Evolutionary conservation across 148 eudicot species (phyloP), one percentile per base, ranked within the genome.

Genomic region (Camellia granthamiana): DNA sequence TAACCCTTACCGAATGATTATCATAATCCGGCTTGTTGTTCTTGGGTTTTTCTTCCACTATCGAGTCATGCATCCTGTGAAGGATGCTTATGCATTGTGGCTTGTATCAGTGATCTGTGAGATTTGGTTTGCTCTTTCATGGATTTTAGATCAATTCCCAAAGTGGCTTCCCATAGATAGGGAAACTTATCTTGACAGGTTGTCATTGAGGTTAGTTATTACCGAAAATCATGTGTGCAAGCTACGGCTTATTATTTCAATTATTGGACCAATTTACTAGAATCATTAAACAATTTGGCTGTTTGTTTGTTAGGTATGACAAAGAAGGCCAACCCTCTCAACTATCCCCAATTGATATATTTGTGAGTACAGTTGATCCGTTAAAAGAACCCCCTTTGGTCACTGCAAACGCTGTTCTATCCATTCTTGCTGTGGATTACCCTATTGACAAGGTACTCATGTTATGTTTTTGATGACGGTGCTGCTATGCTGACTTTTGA

Each of bases 81-180:
- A 69, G 43, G 84, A 85, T 79, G 87, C 87, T 47, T 74, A 51
- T 81, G 87, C 84, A 14, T 72, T 85, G 76, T 85, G 87, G 87
- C 80, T 85, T n/a, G 64, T 83, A 42, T 85, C 87, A 9, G 77
- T 84, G 13, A 78, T 84, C 18, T 84, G 87, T 75, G 87, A 84
- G 75, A 81, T 84, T 49, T 84, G 87, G 87, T 84, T 84, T 77
- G 84, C 84, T 55, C 80, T 81, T 41, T 84, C 87, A 6, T 84
- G 87, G 87, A 81, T 84, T 58, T 79, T 84, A 15, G 87, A 84
- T 75, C 82, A 81, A 76, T 84, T 84, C 60, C 87, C 87, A 13
- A 84, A 84, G 68, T 84, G 87, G 87, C 49, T 61, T 55, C 87
- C 87, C 0, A 74, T 81, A 52, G 82, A 78, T 43, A 77, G 87